Evolutionary conservation across 371 early-diverging fungal genomes (phyloP).

Genomic region (Mortierella sp.): DNA sequence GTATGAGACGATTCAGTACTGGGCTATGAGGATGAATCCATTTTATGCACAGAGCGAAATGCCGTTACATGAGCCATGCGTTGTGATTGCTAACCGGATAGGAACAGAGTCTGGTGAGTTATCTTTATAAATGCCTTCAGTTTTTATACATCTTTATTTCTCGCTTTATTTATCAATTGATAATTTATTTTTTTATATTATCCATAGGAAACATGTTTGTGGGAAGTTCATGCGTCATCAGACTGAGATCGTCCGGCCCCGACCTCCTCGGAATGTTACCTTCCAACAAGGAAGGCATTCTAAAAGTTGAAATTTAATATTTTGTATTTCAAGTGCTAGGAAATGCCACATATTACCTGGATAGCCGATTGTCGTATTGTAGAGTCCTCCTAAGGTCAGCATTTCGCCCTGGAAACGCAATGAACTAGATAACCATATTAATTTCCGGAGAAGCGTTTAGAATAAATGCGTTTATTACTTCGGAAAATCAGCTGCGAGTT

Average conservation of each 20-base stretch:
- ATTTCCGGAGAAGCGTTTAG: too few species aligned
- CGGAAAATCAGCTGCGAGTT: too few species aligned
- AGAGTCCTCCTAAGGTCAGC: too few species aligned
- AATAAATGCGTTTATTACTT: too few species aligned
- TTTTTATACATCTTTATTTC: not conserved
- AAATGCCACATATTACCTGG: too few species aligned
- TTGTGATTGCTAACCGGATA: constrained; percentile 75
- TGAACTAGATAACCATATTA: too few species aligned
- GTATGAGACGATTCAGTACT: constrained; percentile 66
- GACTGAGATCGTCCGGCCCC: constrained; percentile 27
- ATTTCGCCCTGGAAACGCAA: too few species aligned
- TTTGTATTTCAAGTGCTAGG: too few species aligned
- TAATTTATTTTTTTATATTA: too few species aligned
- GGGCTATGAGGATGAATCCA: constrained; percentile 71
- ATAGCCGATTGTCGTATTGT: too few species aligned
- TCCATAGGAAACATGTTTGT: constrained; percentile 39
- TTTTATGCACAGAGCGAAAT: constrained; percentile 31
- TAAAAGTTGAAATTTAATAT: constrained; percentile 24
- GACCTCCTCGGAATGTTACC: constrained; percentile 24
- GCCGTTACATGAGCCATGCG: constrained; percentile 24
- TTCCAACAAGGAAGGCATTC: constrained; percentile 36
- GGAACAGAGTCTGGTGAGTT: constrained; percentile 72
- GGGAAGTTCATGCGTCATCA: constrained; percentile 48
- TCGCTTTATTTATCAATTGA: not conserved
- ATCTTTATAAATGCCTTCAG: not conserved